phyloP scores from a whole-genome alignment of 176 grass and related monocot species.

The Rhynchospora tenuis region DNA sequence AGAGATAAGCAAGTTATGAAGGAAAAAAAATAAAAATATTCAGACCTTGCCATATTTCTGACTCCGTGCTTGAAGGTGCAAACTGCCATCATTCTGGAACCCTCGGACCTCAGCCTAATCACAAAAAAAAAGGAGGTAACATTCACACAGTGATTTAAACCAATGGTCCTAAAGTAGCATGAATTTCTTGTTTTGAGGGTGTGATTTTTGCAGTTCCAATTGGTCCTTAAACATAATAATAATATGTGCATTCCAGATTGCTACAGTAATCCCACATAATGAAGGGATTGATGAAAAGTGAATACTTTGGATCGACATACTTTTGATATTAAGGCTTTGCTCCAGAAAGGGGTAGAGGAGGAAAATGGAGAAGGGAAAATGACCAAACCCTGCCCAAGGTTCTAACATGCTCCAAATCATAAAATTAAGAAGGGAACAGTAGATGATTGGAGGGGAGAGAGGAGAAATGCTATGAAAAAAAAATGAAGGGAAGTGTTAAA shows the following conservation, averaged over 20 bases:
- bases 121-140: constrained; percentile 1
- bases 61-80: constrained; percentile 97
- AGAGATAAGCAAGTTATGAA: background rate
- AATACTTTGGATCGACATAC: background rate
- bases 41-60: constrained; percentile 93
- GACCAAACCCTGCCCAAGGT: too few species aligned
- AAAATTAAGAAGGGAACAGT: too few species aligned
- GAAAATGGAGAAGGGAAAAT: too few species aligned
- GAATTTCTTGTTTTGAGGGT: background rate
- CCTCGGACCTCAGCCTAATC: constrained; percentile 89
- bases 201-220: background rate
- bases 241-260: background rate
- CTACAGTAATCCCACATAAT: background rate
- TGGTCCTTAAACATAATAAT: background rate
- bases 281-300: background rate
- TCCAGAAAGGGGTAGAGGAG: too few species aligned
- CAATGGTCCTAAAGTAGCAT: too few species aligned
- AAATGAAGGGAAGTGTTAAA: too few species aligned
- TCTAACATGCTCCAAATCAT: too few species aligned
- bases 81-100: constrained; percentile 87
- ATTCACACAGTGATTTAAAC: background rate
- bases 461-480: too few species aligned
- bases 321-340: background rate
- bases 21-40: background rate
- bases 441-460: too few species aligned